These are phyloP conservation scores for Botrytis byssoidea DNA, from an alignment of 2,329 filamentous ascomycete genomes.

Conservation along the genomic window DNA sequence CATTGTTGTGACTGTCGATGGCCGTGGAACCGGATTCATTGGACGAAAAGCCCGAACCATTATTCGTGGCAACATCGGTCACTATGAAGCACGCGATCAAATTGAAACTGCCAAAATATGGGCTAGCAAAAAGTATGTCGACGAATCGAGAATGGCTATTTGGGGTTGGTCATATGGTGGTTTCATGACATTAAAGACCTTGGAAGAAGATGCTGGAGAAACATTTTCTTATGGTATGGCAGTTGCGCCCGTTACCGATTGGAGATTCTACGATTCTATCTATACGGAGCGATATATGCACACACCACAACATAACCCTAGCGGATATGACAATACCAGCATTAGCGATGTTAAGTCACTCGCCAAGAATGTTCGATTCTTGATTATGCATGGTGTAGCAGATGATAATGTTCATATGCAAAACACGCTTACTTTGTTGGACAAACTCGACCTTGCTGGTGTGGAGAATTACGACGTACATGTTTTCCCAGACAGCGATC, in stretches of 20 bases:
- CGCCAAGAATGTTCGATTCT: conserved; percentile 75
- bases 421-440: conserved; percentile 83
- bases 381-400: conserved; percentile 93
- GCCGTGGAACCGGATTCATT: conserved; percentile 86
- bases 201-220: conserved; percentile 83
- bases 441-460: conserved; percentile 75
- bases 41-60: conserved; percentile 81
- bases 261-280: conserved; percentile 91
- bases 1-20: conserved; percentile 91
- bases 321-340: conserved; percentile 72
- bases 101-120: conserved; percentile 87
- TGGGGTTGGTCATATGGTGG: conserved; percentile 99
- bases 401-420: conserved; percentile 99
- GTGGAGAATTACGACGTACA: conserved; percentile 96
- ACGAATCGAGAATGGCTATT: conserved; percentile 78
- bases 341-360: conserved; percentile 75
- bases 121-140: conserved; percentile 78
- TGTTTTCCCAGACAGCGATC: conserved; percentile 94
- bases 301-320: conserved; percentile 77
- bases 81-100: conserved; percentile 84
- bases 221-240: conserved; percentile 98
- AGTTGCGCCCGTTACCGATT: conserved; percentile 97
- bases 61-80: conserved; percentile 78
- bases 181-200: conserved; percentile 90
- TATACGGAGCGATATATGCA: conserved; percentile 99